Base-by-base conservation (phyloP, 2,329 filamentous ascomycete species). In the Ceratocystis papillata region DNA sequence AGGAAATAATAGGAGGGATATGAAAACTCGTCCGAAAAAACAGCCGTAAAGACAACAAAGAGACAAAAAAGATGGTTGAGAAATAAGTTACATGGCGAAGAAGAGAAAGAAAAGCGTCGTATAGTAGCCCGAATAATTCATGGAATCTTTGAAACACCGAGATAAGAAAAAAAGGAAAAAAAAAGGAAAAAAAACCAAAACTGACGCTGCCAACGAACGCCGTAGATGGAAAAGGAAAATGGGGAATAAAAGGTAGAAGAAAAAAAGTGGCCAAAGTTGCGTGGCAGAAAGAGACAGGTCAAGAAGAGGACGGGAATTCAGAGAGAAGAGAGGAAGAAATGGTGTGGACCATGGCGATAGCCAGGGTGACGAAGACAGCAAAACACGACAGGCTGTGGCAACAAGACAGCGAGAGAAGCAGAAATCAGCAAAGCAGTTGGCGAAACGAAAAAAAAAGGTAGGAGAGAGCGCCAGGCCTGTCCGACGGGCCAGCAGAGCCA, bases 71-170 rank as follows among this genome's bases (percentile, higher is more conserved):
- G 8, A 12, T 25, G 53, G 22, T 57, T 57, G 53, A 28, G 53
- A 57, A 57, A 57, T 57, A 57, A 57, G 53, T 57, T 57, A 57
- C 53, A 57, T 12, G 7, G 28, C 15, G 53, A 57, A 57, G 12
- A 28, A 57, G 53, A 57, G 30, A 33, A 48, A 8, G 28, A 28
- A 48, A 45, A 62, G 60, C 60, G 60, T 62, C 60, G 45, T 45
- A 62, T 45, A 44, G 41, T 30, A 48, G 37, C 17, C 61, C 2
- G 17, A 48, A 63, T 46, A 45, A 25, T 17, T 15, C 22, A 48
- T 48, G 61, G 44, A 63, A 63, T 63, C 61, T 33, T 46, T 63
- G 61, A 63, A 63, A 44, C 61, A 48, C 28, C 44, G 22, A 53
- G 48, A 53, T 20, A 53, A 25, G 4, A 57, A 57, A 25, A 33